These are phyloP conservation scores for Antarctomyces pellizariae DNA, from an alignment of 495 filamentous ascomycete genomes.

Conservation along the genomic window DNA sequence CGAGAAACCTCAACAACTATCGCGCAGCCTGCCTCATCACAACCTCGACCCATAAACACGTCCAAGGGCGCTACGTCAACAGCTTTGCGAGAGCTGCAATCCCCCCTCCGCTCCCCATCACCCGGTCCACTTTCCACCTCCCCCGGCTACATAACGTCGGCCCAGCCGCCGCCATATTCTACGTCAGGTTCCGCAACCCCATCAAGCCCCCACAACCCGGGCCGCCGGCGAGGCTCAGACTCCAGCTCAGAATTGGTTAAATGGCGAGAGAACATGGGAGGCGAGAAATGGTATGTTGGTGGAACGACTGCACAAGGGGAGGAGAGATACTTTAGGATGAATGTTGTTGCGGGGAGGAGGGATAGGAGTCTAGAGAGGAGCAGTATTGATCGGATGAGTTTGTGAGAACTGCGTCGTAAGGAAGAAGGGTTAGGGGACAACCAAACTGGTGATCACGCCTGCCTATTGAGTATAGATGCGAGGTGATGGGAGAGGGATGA, in stretches of 20 bases:
- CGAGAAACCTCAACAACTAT: not conserved
- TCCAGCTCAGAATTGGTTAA: too few relatives aligned
- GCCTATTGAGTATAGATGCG: too few relatives aligned
- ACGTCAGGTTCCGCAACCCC: slow-evolving; percentile 1
- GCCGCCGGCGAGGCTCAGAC: slow-evolving; percentile 59
- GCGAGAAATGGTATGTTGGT: slow-evolving; percentile 78
- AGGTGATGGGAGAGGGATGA: too few relatives aligned
- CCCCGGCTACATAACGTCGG: slow-evolving; percentile 7
- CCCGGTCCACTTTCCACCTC: too few relatives aligned
- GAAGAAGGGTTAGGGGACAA: too few relatives aligned
- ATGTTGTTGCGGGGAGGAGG: slow-evolving; percentile 29
- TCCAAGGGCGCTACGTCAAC: too few relatives aligned
- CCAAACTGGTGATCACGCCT: too few relatives aligned
- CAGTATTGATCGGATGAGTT: slow-evolving; percentile 30
- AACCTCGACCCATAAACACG: slow-evolving; percentile 10
- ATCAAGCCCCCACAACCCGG: too few relatives aligned
- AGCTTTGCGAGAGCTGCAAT: too few relatives aligned
- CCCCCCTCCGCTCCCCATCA: too few relatives aligned
- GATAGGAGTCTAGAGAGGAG: slow-evolving; percentile 29
- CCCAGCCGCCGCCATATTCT: slow-evolving; percentile 8
- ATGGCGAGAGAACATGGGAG: slow-evolving; percentile 46
- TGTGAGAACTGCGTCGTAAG: slow-evolving; percentile 23
- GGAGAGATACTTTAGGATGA: slow-evolving; percentile 61
- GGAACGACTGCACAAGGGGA: slow-evolving; percentile 67
- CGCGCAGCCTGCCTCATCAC: slow-evolving; percentile 4